Evolutionary conservation across 108 stramenopile genomes (phyloP).

Genomic region (Chaetoceros tenuissimus): DNA sequence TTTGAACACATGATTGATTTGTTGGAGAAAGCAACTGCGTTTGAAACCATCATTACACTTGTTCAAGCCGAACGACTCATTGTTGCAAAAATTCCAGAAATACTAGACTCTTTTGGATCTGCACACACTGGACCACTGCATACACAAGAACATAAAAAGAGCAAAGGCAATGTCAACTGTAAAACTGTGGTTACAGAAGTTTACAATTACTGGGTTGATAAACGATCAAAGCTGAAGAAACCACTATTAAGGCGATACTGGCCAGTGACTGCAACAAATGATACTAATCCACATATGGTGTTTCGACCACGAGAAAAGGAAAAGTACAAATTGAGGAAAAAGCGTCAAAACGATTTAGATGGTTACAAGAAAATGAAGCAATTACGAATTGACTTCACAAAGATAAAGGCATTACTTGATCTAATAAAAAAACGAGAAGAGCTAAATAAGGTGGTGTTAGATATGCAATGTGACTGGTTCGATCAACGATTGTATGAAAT

Average conservation of each 20-base stretch:
- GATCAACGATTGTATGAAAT: constrained; percentile 49
- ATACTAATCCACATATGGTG: constrained; percentile 91
- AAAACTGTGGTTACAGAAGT: constrained; percentile 51
- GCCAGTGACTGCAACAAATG: constrained; percentile 81
- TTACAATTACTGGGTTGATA: constrained; percentile 85
- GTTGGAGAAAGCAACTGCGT: constrained; percentile 77
- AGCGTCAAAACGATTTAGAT: constrained; percentile 89
- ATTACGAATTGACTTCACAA: constrained; percentile 76
- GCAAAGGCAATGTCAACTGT: constrained; percentile 8
- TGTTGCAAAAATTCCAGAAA: constrained; percentile 37
- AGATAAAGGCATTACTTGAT: constrained; percentile 38
- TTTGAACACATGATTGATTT: constrained; percentile 72
- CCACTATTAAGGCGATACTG: constrained; percentile 86
- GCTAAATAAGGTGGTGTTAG: constrained; percentile 35
- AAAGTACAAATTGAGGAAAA: constrained; percentile 90
- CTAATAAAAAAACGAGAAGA: constrained; percentile 67
- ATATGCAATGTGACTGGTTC: constrained; percentile 55
- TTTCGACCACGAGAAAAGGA: constrained; percentile 94
- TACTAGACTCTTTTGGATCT: constrained; percentile 42
- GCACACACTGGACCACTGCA: constrained; percentile 17
- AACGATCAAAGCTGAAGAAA: constrained; percentile 79
- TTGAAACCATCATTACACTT: constrained; percentile 59
- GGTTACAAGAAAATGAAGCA: constrained; percentile 80
- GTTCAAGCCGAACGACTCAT: constrained; percentile 62
- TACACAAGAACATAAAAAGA: constrained; percentile 8